Conservation (phyloP, 2,329 filamentous ascomycete species). For the Neobulgaria alba region DNA sequence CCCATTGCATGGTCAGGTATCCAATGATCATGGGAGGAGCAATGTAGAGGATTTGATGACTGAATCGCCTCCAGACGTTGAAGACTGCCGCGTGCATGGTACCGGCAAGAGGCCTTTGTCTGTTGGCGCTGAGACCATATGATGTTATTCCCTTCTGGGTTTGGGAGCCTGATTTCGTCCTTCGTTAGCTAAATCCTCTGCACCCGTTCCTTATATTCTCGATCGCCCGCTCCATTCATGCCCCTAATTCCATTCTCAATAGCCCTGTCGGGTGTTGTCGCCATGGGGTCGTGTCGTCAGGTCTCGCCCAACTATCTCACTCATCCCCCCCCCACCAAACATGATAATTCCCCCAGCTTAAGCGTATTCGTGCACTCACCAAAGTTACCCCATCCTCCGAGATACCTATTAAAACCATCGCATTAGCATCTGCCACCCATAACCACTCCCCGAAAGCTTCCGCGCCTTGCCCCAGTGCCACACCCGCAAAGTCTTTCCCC, state of each 20-base stretch:
- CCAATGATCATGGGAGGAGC: slow-evolving; percentile 67
- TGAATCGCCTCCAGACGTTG: slow-evolving; percentile 87
- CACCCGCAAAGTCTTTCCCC: too few relatives aligned
- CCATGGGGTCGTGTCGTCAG: too few relatives aligned
- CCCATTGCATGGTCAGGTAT: slow-evolving; percentile 86
- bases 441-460: too few relatives aligned
- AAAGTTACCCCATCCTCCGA: slow-evolving; percentile 28
- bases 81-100: slow-evolving; percentile 76
- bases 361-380: slow-evolving; percentile 24
- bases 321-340: too few relatives aligned
- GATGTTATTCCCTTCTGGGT: slow-evolving; percentile 56
- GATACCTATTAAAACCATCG: slow-evolving; percentile 18
- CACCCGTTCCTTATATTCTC: too few relatives aligned
- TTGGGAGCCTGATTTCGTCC: slow-evolving; percentile 38
- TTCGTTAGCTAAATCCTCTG: slow-evolving; percentile 19
- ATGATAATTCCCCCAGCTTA: neutral
- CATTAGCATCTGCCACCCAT: slow-evolving; percentile 22
- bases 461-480: too few relatives aligned
- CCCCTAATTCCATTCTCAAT: too few relatives aligned
- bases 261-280: too few relatives aligned
- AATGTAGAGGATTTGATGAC: slow-evolving; percentile 82
- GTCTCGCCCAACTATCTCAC: too few relatives aligned
- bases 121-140: slow-evolving; percentile 79
- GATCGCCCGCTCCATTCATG: too few relatives aligned
- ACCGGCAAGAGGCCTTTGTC: slow-evolving; percentile 79